Conservation (phyloP, 2,329 filamentous ascomycete genomes). For the Trichoderma citrinoviride region DNA sequence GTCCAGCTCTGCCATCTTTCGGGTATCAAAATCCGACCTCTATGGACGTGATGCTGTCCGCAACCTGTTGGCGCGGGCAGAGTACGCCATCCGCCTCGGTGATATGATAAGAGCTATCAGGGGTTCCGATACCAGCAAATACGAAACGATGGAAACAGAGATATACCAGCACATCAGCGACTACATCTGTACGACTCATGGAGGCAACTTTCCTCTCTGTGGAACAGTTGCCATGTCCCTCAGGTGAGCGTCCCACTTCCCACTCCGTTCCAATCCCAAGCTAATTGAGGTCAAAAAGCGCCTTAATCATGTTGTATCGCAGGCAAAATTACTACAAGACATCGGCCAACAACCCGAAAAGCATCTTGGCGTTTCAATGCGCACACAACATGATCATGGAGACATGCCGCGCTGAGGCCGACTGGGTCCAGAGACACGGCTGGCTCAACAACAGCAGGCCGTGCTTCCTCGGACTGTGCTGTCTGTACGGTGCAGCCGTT, state of each 20-base stretch:
- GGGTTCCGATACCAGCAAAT: neutral
- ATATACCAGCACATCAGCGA: neutral
- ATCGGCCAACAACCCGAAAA: neutral
- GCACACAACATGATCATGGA: constrained; percentile 9
- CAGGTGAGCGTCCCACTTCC: neutral
- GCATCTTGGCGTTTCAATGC: neutral
- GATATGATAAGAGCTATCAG: neutral
- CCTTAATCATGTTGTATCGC: constrained; percentile 8
- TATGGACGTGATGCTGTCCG: neutral
- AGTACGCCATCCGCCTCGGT: neutral
- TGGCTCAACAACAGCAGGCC: constrained; percentile 5
- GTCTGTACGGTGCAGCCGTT: constrained; percentile 5
- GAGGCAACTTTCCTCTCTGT: neutral
- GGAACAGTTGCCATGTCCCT: constrained; percentile 12
- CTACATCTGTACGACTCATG: neutral
- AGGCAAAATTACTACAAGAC: neutral
- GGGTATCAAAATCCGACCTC: neutral
- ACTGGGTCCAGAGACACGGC: neutral
- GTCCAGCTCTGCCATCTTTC: neutral
- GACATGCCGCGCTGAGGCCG: constrained; percentile 3
- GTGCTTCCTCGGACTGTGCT: constrained; percentile 5
- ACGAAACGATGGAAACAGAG: neutral
- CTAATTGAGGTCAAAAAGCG: neutral
- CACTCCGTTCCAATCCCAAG: neutral
- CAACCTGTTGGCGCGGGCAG: constrained; percentile 2